These are phyloP conservation scores for Hyphodiscus hymeniophilus DNA, from an alignment of 495 filamentous ascomycete genomes.

Conservation along the genomic window DNA sequence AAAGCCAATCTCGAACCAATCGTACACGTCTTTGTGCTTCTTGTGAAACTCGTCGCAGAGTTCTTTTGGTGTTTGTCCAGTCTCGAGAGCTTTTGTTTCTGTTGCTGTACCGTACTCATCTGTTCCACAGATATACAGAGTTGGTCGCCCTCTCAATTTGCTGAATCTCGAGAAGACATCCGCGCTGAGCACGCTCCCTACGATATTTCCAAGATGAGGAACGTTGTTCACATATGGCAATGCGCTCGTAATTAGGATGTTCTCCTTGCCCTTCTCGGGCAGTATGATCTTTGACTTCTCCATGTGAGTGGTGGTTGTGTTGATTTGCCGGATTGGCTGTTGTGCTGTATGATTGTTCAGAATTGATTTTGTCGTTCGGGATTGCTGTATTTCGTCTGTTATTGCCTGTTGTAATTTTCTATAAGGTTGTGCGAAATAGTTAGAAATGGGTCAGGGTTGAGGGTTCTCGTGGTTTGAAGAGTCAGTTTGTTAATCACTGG, in stretches of 20 bases:
- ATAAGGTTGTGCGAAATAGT: conserved; percentile 11
- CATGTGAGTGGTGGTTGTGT: too few relatives aligned
- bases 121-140: conserved; percentile 59
- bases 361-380: too few relatives aligned
- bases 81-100: conserved; percentile 61
- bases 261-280: conserved; percentile 36
- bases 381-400: too few relatives aligned
- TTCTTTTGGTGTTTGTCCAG: conserved; percentile 53
- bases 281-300: conserved; percentile 30
- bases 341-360: too few relatives aligned
- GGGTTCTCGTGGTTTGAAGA: too few relatives aligned
- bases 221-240: conserved; percentile 89
- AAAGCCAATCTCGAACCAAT: conserved; percentile 81
- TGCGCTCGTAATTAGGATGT: conserved; percentile 43
- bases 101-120: conserved; percentile 85
- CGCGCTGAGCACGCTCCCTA: conserved; percentile 79
- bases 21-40: conserved; percentile 76
- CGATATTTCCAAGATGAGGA: conserved; percentile 88
- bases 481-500: too few relatives aligned
- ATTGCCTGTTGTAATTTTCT: too few relatives aligned
- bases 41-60: conserved; percentile 79
- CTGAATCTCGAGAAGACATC: conserved; percentile 56
- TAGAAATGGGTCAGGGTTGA: too few relatives aligned
- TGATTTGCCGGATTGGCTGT: too few relatives aligned
- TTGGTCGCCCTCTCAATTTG: conserved; percentile 35